Evolutionary conservation across 192 early-diverging fungal genomes (phyloP), one percentile per base, ranked within the genome.

Genomic region (Dispira parvispora): DNA sequence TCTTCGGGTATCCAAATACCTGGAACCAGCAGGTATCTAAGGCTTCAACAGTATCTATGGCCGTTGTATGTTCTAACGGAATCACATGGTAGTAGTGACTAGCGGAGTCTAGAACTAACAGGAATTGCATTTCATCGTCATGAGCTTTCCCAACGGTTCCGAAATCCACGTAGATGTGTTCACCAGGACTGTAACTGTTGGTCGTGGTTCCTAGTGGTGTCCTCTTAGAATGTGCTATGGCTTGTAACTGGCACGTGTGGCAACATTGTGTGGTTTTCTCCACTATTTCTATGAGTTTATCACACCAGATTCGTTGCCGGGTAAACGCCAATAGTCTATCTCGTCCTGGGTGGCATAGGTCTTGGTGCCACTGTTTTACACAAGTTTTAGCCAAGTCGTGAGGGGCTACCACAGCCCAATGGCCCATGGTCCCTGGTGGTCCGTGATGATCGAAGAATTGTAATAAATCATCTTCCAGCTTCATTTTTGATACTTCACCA

Each of bases 151-250:
- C 69, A 18, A 71, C 53, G 14, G 52, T 38, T 1, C 45, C 56
- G 25, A 67, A 25, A 42, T 67, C 69, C 20, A 67, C 55, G 55
- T 67, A 67, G 28, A 71, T 61, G 45, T 65, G 66, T 43, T 71
- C 58, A 0, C 63, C 28, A 13, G 53, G 66, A 9, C 23, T 8
- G 0, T 62, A 57, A 25, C 52, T 49, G 45, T 52, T 44, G 45
- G 68, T 14, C 0, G 66, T 61, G 11, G 47, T 68, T 11, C 56
- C 46, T 32, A 38, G 57, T 18, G 50, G 57, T 0, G 38, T 57
- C n/a, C 65, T 32, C 18, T 20, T 16, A 8, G 9, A 8, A 25
- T 9, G 9, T 9, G 10, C 8, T n/a, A 71, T 64, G 0, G 46
- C 62, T 0, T 50, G 61, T 6, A 68, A 26, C 43, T 71, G 70